Evolutionary conservation across 768 basidiomycete genomes (phyloP), one percentile per base, ranked within the genome.

Genomic region (Mycena alexandri): DNA sequence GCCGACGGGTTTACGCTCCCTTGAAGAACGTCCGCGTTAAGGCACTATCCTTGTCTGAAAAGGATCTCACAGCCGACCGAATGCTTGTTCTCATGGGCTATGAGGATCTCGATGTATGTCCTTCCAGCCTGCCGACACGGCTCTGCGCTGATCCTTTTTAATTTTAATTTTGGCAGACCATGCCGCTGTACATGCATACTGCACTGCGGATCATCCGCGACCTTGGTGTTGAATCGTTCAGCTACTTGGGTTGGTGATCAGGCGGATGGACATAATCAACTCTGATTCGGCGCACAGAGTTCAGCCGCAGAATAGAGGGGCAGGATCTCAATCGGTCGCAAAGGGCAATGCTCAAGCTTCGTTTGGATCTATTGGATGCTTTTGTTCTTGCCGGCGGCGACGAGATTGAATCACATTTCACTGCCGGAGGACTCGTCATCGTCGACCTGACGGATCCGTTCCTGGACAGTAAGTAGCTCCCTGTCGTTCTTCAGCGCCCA

Each of bases 361-460:
- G 86, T 5, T 77, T 87, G 73, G 80, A 80, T 0, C 66, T 88
- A 0, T 70, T 88, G 0, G 80, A 81, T 0, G 79, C 81, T 0
- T 87, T 86, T 42, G 68, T 85, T 43, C 78, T 79, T 12, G 68
- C 60, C 36, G 75, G 59, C 11, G 64, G 58, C 14, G 53, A 24
- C 10, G 33, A 58, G 9, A 21, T 19, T 43, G 47, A 71, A 24
- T 55, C 41, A 17, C 80, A 83, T 6, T 87, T 87, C 57, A 72
- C 55, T 0, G 67, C 78, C 4, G 85, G 85, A 7, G 80, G 83
- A 56, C 63, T 87, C 3, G 86, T 85, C 0, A 81, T 87, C 17
- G 61, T 87, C 6, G 86, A 87, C 53, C 79, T 87, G 0, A 85
- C 86, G 0, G 86, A 86, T 34, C 84, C 86, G 0, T 87, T 88